phyloP scores from a whole-genome alignment of 106 monocot genomes.

The Dendrobium chrysotoxum region DNA sequence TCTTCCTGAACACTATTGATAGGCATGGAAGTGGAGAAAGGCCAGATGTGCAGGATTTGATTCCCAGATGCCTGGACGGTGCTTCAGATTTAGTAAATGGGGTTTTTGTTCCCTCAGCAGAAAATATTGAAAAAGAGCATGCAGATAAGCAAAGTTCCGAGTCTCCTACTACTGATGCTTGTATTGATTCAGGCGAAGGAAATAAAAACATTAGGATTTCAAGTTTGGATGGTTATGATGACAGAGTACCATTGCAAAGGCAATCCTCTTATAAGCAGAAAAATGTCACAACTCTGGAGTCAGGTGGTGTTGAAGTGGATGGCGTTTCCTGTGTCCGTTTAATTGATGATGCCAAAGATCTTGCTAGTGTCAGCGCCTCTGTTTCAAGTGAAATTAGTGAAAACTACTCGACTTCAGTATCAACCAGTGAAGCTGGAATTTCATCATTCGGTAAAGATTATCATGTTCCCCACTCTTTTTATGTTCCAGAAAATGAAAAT shows the following conservation, averaged over 20 bases:
- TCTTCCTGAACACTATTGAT: slow-evolving; percentile 72
- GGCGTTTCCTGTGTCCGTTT: not conserved
- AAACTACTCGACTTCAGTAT: slow-evolving; percentile 10
- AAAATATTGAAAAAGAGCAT: not conserved
- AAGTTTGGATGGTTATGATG: slow-evolving; percentile 10
- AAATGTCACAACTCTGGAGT: not conserved
- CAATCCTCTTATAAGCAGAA: slow-evolving; percentile 1
- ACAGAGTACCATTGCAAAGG: not conserved
- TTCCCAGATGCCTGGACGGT: not conserved
- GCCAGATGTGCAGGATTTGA: slow-evolving; percentile 34
- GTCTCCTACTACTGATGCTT: slow-evolving; percentile 6
- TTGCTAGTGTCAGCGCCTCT: not conserved
- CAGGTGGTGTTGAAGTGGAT: not conserved
- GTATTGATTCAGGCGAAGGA: slow-evolving; percentile 15
- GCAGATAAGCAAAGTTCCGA: not conserved
- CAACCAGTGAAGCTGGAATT: slow-evolving; percentile 4
- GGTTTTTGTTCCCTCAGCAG: not conserved
- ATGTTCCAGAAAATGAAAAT: slow-evolving; percentile 9
- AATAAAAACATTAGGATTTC: slow-evolving; percentile 19
- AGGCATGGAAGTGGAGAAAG: slow-evolving; percentile 56
- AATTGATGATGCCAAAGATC: slow-evolving; percentile 16
- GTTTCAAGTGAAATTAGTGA: slow-evolving; percentile 8
- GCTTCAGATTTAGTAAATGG: not conserved
- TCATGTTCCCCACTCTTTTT: slow-evolving; percentile 15
- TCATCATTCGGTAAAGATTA: slow-evolving; percentile 13